Conservation (phyloP, 2,329 filamentous ascomycete species). For the Cladorrhinum sp. region DNA sequence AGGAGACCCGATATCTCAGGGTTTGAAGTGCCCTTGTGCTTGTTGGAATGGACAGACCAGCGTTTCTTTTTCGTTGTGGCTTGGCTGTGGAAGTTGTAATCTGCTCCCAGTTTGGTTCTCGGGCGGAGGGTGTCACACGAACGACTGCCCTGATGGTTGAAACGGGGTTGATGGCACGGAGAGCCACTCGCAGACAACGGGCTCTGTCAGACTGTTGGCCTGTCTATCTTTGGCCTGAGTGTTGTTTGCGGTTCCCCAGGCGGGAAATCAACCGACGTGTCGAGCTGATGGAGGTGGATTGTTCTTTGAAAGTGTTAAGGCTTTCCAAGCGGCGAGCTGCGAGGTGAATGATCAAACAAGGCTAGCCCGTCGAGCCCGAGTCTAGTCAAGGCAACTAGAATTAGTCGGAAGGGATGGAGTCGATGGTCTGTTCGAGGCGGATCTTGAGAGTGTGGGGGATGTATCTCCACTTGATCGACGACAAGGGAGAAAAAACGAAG, state of each 20-base stretch:
- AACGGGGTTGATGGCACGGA: neutral
- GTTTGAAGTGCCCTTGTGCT: neutral
- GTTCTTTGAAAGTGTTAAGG: neutral
- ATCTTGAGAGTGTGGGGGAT: neutral
- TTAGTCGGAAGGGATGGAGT: neutral
- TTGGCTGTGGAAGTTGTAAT: conserved; percentile 1
- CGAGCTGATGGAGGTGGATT: neutral
- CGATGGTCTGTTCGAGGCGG: neutral
- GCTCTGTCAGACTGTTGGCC: neutral
- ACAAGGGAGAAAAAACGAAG: neutral
- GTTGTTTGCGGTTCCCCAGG: neutral
- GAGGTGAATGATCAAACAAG: neutral
- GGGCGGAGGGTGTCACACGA: neutral
- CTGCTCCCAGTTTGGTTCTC: neutral
- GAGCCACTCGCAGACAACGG: conserved; percentile 1
- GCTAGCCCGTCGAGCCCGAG: neutral
- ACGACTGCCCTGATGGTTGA: neutral
- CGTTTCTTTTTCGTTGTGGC: neutral
- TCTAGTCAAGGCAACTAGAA: neutral
- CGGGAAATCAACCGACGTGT: neutral
- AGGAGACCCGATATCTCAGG: neutral
- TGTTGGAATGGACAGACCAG: neutral
- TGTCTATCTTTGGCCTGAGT: neutral
- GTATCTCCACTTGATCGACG: neutral
- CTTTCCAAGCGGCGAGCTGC: neutral